These are phyloP conservation scores for Lecanicillium sp. DNA, from an alignment of 2,329 filamentous ascomycete genomes.

Conservation along the genomic window DNA sequence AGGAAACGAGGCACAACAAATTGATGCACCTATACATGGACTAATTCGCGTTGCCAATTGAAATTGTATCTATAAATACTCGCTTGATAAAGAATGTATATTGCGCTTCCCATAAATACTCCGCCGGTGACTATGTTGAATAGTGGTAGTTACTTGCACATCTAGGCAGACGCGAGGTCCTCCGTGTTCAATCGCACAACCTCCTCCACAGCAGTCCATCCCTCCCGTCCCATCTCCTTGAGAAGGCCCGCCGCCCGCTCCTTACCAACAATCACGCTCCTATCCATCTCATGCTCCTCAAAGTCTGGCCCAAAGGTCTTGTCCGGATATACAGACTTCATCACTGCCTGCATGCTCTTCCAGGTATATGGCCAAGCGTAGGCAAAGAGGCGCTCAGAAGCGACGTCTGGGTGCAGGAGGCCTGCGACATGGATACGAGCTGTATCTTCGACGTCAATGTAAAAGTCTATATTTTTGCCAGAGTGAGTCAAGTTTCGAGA, in stretches of 20 bases:
- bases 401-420: constrained; percentile 14
- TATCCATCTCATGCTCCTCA: neutral
- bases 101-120: too few relatives aligned
- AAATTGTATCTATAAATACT: too few relatives aligned
- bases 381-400: constrained; percentile 17
- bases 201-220: constrained; percentile 8
- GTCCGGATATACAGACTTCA: constrained; percentile 12
- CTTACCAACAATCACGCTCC: neutral
- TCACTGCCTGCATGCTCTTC: constrained; percentile 9
- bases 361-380: constrained; percentile 15
- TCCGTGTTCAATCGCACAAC: neutral
- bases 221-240: constrained; percentile 3
- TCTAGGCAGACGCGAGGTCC: too few relatives aligned
- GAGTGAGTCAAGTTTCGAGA: neutral
- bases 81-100: too few relatives aligned
- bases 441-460: constrained; percentile 15
- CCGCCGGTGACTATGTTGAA: too few relatives aligned
- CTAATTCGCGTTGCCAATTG: too few relatives aligned
- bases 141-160: too few relatives aligned
- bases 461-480: constrained; percentile 8
- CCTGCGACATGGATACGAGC: constrained; percentile 19
- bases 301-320: constrained; percentile 8
- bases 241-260: neutral
- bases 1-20: too few relatives aligned
- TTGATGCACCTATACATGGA: too few relatives aligned